Evolutionary conservation across 2,329 filamentous ascomycete species (phyloP), one percentile per base, ranked within the genome.

Genomic region (Stagonosporopsis cucurbitacearum): DNA sequence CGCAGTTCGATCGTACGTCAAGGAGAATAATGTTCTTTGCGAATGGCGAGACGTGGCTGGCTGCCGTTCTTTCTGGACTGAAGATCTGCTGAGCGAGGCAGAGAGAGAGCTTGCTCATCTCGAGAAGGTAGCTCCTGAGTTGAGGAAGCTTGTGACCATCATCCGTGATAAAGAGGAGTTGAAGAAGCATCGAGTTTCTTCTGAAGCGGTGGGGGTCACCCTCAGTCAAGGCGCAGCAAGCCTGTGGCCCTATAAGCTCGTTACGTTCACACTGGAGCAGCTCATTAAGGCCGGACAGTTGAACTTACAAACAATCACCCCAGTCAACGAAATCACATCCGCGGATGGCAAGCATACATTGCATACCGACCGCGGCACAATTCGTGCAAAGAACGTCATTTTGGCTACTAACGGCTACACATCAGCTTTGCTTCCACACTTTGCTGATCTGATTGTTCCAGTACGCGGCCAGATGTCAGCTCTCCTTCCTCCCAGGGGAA

Each of bases 371-470:
- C 85, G 91, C 20, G 92, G 92, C n/a, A 78, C 76, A 37, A 82
- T 96, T 51, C 71, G 72, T 0, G 81, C 91, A 1, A 77, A 79
- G 12, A 81, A 84, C 30, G 84, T 96, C 19, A 81, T 96, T 17
- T 82, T 96, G 15, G 89, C 91, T 4, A 94, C 89, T 0, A 96
- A 96, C 69, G 93, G 81, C 3, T 96, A 96, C 74, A 93, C 91
- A 0, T 91, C 90, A 1, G 82, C 87, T 57, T 80, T 96, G 4
- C 77, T 94, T 1, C 90, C 90, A 0, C 70, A 78, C 30, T 88
- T 94, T 64, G 80, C 84, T 8, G 85, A 87, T 60, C 80, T 92
- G 8, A 89, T 96, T 59, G 85, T 93, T 2, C 93, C 93, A 0
- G 87, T 90, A 2, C 81, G 90, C 22, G 92, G 90, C 1, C 87